Base-by-base conservation (phyloP, 31 red algal species). In the Asparagopsis taxiformis region DNA sequence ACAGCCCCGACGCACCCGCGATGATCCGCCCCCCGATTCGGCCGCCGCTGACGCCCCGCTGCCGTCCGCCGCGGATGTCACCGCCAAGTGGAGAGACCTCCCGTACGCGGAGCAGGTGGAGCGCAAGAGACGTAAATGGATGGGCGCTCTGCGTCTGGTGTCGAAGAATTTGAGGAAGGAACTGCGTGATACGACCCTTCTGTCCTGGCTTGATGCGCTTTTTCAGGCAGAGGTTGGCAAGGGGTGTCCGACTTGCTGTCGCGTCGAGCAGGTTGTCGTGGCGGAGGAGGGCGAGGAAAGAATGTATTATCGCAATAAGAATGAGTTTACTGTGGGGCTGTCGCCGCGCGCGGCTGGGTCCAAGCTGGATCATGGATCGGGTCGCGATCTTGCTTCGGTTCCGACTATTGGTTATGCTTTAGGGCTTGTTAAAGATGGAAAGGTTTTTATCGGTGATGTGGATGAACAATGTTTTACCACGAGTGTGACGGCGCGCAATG, bases 301-400 rank as follows among this genome's bases (percentile, higher is more conserved):
- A 20, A 48, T 61, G 34, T 88, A 82, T 72, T 95, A 95, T 75
- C 77, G 92, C 3, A 95, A 95, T 48, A 95, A 95, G 79, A 95
- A 95, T 67, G 92, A 95, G 51, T 95, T 95, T 31, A 95, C 92
- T 13, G 66, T 95, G 35, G 92, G 92, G 0, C 74, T 62, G 9
- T 79, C 74, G n/a, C 70, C 72, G 23, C 41, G 51, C 28, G 3
- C 39, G 37, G 62, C 62, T 63, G 83, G 72, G 2, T n/a, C n/a
- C n/a, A n/a, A n/a, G n/a, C 10, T 78, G 68, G 38, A 51, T 36
- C 73, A 70, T 44, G 55, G 56, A 3, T n/a, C n/a, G n/a, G n/a
- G n/a, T n/a, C n/a, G n/a, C n/a, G 39, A 37, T 73, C 69, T 77
- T 57, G 33, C 37, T 32, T 76, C 62, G 3, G 55, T 39, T 1